Evolutionary conservation across 2,329 filamentous ascomycete species (phyloP).

Genomic region (Elsinoe necatrix): DNA sequence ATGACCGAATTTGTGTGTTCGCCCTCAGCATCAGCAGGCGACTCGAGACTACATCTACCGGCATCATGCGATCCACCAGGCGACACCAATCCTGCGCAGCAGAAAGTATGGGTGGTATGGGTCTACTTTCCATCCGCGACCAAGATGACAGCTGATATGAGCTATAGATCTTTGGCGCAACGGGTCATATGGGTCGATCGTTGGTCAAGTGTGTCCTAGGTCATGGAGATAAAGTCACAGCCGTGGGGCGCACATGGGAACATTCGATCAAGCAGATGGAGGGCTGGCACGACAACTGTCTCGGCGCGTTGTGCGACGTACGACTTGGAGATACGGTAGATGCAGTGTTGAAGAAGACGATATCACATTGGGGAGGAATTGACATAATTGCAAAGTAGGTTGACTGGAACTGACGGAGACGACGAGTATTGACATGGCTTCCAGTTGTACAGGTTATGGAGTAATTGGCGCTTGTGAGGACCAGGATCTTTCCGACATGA

Average conservation of each 20-base stretch:
- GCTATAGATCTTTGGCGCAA: slow-evolving; percentile 76
- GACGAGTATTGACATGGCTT: neutral
- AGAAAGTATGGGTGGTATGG: slow-evolving; percentile 83
- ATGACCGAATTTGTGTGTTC: slow-evolving; percentile 19
- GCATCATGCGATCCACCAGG: slow-evolving; percentile 78
- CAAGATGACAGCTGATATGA: slow-evolving; percentile 5
- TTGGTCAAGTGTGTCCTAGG: slow-evolving; percentile 73
- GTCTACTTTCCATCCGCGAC: slow-evolving; percentile 26
- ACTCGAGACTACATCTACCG: slow-evolving; percentile 55
- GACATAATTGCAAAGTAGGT: slow-evolving; percentile 74
- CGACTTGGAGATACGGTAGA: slow-evolving; percentile 70
- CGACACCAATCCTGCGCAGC: slow-evolving; percentile 58
- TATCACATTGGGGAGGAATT: slow-evolving; percentile 64
- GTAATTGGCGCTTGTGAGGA: slow-evolving; percentile 95
- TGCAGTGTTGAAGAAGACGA: slow-evolving; percentile 59
- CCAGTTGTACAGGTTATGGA: slow-evolving; percentile 76
- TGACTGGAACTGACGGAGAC: neutral
- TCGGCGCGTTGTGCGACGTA: slow-evolving; percentile 84
- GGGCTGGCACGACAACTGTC: slow-evolving; percentile 60
- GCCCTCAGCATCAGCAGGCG: slow-evolving; percentile 18
- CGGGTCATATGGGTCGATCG: slow-evolving; percentile 92
- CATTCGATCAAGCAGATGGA: slow-evolving; percentile 65
- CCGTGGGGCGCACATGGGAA: slow-evolving; percentile 76
- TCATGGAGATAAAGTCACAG: slow-evolving; percentile 74
- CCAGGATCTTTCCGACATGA: slow-evolving; percentile 88